A percentile compares a stretch with the other conserved stretches of the same genome.
Conservation (phyloP, 495 filamentous ascomycete species). For the Cercophora samala region DNA sequence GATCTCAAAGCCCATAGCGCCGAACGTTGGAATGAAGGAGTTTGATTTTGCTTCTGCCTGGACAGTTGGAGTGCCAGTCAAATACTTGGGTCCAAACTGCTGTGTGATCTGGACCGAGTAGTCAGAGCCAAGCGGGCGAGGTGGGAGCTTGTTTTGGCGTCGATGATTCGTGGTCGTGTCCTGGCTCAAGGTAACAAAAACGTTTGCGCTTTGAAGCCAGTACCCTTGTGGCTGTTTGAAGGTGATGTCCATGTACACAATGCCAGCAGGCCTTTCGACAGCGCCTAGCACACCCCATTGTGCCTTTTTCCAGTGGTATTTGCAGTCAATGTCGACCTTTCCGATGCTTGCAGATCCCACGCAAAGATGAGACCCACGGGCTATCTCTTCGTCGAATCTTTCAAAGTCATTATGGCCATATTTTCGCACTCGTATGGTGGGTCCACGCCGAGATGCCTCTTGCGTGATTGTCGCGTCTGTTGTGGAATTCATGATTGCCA, state of each 20-base stretch:
- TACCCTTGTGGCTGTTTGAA: constrained; percentile 12
- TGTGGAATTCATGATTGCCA: too few species aligned
- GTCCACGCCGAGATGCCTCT: too few species aligned
- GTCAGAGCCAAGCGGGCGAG: neutral
- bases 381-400: constrained; percentile 11
- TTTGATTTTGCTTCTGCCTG: neutral
- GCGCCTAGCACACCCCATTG: constrained; percentile 8
- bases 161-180: neutral
- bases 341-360: constrained; percentile 11
- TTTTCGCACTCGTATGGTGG: neutral
- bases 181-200: constrained; percentile 9
- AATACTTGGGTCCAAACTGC: constrained; percentile 5
- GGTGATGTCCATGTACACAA: constrained; percentile 11
- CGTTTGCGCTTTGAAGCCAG: constrained; percentile 6
- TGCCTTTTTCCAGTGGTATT: constrained; percentile 7
- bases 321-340: constrained; percentile 10
- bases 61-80: constrained; percentile 6
- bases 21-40: neutral
- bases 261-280: constrained; percentile 7
- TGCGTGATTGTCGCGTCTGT: too few species aligned
- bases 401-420: constrained; percentile 13
- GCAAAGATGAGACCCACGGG: constrained; percentile 4
- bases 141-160: neutral
- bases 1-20: neutral
- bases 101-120: constrained; percentile 12